Evolutionary conservation across 768 basidiomycete genomes (phyloP), one percentile per base, ranked within the genome.

Genomic region (Macrolepiota dolichaula): DNA sequence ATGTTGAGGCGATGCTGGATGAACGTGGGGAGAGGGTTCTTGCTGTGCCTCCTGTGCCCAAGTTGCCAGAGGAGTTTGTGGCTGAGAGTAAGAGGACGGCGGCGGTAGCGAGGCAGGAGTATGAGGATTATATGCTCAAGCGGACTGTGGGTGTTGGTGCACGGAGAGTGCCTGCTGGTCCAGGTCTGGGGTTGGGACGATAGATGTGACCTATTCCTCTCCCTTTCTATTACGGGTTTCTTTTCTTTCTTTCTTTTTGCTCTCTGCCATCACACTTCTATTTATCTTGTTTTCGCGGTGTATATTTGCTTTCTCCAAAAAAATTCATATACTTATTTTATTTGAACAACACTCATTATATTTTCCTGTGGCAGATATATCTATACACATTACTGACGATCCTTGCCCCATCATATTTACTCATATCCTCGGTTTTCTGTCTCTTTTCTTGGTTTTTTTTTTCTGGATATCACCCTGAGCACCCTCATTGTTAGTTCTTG

Each of bases 1-100:
- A 80, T 35, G 82, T 87, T 15, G 82, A 81, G 67, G 79, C 73
- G 55, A 81, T 86, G 81, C 78, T 81, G 66, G 77, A 75, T 40
- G 70, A 57, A 9, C 57, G 52, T 53, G 69, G 72, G 38, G 71
- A 69, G 52, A 76, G 76, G 32, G 66, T 72, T 59, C 76, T 75
- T 61, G 50, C 57, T 50, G 63, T 57, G 4, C 56, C 70, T 1
- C 68, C 65, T 51, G 63, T 68, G 50, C 70, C 71, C 12, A 63
- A 64, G 44, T 56, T 66, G 36, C 65, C 65, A 3, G 63, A 62
- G 49, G 62, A 62, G 42, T 61, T 66, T 35, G 62, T 59, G 46
- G 49, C 61, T 6, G 55, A 53, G 24, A 47, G 38, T 32, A 62
- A 40, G 13, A 38, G 54, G 2, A 49, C 37, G 7, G 51, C 40